phyloP scores from a whole-genome alignment of 2,329 filamentous ascomycete genomes.

The Colletotrichum cereale region DNA sequence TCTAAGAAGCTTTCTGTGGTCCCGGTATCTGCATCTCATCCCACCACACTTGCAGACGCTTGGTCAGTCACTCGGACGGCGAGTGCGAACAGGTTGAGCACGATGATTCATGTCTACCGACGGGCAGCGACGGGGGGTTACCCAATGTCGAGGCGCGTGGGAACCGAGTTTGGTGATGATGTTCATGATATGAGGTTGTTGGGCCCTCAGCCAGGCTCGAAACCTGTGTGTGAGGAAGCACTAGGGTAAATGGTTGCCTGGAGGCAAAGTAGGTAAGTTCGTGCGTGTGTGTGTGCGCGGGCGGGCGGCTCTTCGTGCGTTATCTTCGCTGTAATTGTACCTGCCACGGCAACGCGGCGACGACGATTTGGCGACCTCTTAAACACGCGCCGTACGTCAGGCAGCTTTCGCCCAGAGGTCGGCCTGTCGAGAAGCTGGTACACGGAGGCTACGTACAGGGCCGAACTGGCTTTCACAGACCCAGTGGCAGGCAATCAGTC shows the following conservation, averaged over 20 bases:
- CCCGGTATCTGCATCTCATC: slow-evolving; percentile 36
- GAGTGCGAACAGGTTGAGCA: slow-evolving; percentile 18
- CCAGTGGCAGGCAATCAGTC: not conserved
- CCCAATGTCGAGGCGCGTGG: not conserved
- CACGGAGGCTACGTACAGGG: not conserved
- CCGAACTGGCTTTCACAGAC: not conserved
- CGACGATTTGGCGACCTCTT: not conserved
- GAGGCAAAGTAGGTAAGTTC: slow-evolving; percentile 20
- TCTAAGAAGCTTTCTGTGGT: slow-evolving; percentile 36
- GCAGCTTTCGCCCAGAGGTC: not conserved
- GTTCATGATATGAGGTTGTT: slow-evolving; percentile 7
- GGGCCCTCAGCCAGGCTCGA: not conserved
- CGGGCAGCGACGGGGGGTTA: slow-evolving; percentile 6
- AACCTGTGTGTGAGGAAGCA: not conserved
- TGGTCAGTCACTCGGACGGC: slow-evolving; percentile 28
- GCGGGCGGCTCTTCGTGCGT: too few species aligned
- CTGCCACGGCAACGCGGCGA: not conserved
- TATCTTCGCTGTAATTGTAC: too few species aligned
- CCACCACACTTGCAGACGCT: slow-evolving; percentile 34
- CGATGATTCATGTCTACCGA: slow-evolving; percentile 12
- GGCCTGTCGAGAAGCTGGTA: not conserved
- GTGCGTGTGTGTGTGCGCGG: too few species aligned
- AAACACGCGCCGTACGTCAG: not conserved
- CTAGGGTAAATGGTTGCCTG: not conserved
- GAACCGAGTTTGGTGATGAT: slow-evolving; percentile 6